These are phyloP conservation scores for Periconia macrospinosa DNA, from an alignment of 2,329 filamentous ascomycete genomes.

Conservation along the genomic window DNA sequence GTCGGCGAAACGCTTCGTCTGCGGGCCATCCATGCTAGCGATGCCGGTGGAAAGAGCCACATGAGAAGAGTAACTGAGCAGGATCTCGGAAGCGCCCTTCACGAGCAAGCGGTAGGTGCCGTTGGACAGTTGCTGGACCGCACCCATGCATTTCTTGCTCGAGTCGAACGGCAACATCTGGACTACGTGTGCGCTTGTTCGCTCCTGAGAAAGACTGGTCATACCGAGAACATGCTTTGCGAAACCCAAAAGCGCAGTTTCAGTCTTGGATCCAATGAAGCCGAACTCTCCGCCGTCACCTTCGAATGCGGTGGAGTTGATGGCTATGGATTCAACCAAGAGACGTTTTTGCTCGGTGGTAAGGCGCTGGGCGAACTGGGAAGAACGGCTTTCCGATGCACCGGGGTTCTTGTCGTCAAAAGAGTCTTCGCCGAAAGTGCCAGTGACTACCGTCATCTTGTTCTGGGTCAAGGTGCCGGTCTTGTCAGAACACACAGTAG, in stretches of 20 bases:
- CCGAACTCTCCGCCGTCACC: conserved; percentile 47
- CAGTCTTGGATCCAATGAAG: conserved; percentile 60
- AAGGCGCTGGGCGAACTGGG: conserved; percentile 47
- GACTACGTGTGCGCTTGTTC: conserved; percentile 50
- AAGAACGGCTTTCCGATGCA: conserved; percentile 45
- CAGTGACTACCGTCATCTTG: conserved; percentile 47
- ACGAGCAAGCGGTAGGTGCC: conserved; percentile 55
- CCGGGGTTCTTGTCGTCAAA: conserved; percentile 58
- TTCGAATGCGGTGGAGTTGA: conserved; percentile 58
- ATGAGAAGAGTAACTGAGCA: conserved; percentile 43
- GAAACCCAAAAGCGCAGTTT: conserved; percentile 56
- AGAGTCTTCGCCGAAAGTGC: conserved; percentile 37
- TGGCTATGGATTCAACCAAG: conserved; percentile 27
- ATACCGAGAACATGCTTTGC: conserved; percentile 55
- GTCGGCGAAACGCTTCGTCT: conserved; percentile 19
- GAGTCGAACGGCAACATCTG: conserved; percentile 60
- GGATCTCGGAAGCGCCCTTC: conserved; percentile 62
- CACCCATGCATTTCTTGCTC: conserved; percentile 58
- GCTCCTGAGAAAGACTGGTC: conserved; percentile 50
- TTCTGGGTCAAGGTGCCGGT: conserved; percentile 43
- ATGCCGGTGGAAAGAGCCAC: conserved; percentile 13
- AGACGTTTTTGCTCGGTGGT: conserved; percentile 34
- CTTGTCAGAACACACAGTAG: conserved; percentile 42
- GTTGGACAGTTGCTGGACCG: conserved; percentile 53
- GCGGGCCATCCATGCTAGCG: conserved; percentile 13